Conservation (phyloP, 768 basidiomycete genomes). For the Astraeus odoratus region DNA sequence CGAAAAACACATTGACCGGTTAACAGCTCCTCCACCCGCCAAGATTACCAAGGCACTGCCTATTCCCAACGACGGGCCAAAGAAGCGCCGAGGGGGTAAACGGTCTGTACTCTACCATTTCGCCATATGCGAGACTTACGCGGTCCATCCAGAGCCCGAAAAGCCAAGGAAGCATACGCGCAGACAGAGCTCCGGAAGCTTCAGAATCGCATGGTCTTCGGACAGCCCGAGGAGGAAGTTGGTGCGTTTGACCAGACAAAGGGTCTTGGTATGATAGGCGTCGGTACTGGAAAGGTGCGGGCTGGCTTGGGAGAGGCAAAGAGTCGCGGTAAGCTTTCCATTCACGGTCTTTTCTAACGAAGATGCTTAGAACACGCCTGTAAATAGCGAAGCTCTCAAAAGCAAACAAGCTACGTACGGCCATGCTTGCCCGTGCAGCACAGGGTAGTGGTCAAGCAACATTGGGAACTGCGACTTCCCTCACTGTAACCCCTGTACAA, state of each 20-base stretch:
- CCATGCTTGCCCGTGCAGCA: slow-evolving; percentile 73
- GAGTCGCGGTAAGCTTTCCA: slow-evolving; percentile 64
- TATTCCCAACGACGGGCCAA: slow-evolving; percentile 90
- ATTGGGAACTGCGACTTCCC: slow-evolving; percentile 85
- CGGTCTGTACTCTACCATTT: slow-evolving; percentile 44
- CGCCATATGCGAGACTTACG: background rate
- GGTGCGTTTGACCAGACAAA: slow-evolving; percentile 97
- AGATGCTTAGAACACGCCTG: background rate
- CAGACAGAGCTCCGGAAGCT: slow-evolving; percentile 95
- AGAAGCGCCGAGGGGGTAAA: slow-evolving; percentile 93
- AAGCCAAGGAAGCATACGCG: slow-evolving; percentile 97
- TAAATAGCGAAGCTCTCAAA: slow-evolving; percentile 88
- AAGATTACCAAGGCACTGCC: slow-evolving; percentile 93
- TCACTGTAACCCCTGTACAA: slow-evolving; percentile 95
- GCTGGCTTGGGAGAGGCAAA: slow-evolving; percentile 84
- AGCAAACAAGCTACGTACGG: slow-evolving; percentile 84
- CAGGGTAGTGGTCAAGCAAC: slow-evolving; percentile 39
- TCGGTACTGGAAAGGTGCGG: slow-evolving; percentile 80
- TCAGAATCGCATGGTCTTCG: slow-evolving; percentile 95
- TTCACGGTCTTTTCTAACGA: slow-evolving; percentile 1
- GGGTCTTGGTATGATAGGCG: slow-evolving; percentile 95
- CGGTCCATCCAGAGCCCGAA: slow-evolving; percentile 61
- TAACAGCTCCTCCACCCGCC: slow-evolving; percentile 89
- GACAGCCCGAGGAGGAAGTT: slow-evolving; percentile 92
- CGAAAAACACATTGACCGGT: slow-evolving; percentile 86